Evolutionary conservation across 257 asterid species (phyloP), one percentile per base, ranked within the genome.

Genomic region (Solanum rostratum): DNA sequence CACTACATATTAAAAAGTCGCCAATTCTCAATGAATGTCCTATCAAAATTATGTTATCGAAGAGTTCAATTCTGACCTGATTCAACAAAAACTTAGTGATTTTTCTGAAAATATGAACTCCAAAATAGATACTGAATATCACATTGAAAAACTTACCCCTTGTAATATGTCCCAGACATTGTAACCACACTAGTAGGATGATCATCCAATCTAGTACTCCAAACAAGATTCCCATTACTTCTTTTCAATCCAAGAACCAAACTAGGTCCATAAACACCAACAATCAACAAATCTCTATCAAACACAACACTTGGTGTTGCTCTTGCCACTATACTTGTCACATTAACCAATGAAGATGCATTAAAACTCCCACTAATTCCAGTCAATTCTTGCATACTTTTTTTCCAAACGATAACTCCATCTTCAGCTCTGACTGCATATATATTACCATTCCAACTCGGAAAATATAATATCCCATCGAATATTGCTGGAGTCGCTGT

Each of bases 161-260:
- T 13, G 30, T 85, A 84, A 62, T 91, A 93, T 0, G 97, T 92
- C 11, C 97, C 93, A 10, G 95, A 93, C 95, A 91, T 91, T 73
- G 97, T 92, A 27, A 93, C 81, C 16, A 91, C 15, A 46, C 93
- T 81, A 8, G 84, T 66, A 5, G 91, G 91, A 87, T 90, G 93
- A 6, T 8, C 30, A 7, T 93, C 95, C 3, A 93, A 88, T 85
- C 52, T 88, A 10, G 86, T 90, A 27, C 84, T 87, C 95, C 97
- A 93, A 15, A 91, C 37, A 15, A 91, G 90, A 22, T 83, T 33
- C 2, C 97, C 95, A 0, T 88, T 86, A 2, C 90, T 70, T 4
- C 92, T 88, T 52, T 85, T 46, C 4, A 93, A 78, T 0, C 91
- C 92, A 53, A 93, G 29, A 13, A 90, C 89, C 49, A 88, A 89